Conservation (phyloP, 805 yeast genomes). For the Cyberlindnera maritima region DNA sequence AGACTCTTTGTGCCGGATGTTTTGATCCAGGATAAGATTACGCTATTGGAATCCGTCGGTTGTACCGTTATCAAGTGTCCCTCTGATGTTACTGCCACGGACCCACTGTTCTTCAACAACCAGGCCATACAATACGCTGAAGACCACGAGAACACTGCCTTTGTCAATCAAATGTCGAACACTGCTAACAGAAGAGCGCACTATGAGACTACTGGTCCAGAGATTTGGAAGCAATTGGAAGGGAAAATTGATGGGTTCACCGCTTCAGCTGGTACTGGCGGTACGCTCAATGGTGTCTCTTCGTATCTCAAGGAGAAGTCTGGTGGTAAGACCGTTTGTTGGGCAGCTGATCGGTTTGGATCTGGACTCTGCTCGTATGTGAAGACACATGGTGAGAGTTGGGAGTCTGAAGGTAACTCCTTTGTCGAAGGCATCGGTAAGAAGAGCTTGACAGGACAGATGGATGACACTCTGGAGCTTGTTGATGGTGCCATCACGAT, state of each 20-base stretch:
- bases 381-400: constrained; percentile 18
- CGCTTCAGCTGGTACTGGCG: constrained; percentile 82
- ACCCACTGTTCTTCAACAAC: constrained; percentile 39
- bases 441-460: constrained; percentile 22
- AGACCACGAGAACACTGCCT: constrained; percentile 50
- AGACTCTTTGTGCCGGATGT: constrained; percentile 79
- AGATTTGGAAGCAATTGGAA: constrained; percentile 59
- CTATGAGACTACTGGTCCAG: constrained; percentile 73
- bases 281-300: constrained; percentile 76
- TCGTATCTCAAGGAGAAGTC: constrained; percentile 50
- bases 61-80: constrained; percentile 64
- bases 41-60: constrained; percentile 56
- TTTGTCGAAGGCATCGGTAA: constrained; percentile 29
- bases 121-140: constrained; percentile 30
- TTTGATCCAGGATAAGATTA: constrained; percentile 66
- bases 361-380: constrained; percentile 50
- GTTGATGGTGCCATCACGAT: constrained; percentile 20
- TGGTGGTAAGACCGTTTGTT: constrained; percentile 38
- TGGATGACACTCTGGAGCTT: constrained; percentile 17
- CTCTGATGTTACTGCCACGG: constrained; percentile 53
- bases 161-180: constrained; percentile 82
- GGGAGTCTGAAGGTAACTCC: constrained; percentile 26
- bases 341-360: constrained; percentile 82
- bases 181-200: constrained; percentile 72
- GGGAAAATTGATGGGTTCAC: constrained; percentile 59